Conservation (phyloP, 2,329 filamentous ascomycete species). For the Colletotrichum tanaceti region DNA sequence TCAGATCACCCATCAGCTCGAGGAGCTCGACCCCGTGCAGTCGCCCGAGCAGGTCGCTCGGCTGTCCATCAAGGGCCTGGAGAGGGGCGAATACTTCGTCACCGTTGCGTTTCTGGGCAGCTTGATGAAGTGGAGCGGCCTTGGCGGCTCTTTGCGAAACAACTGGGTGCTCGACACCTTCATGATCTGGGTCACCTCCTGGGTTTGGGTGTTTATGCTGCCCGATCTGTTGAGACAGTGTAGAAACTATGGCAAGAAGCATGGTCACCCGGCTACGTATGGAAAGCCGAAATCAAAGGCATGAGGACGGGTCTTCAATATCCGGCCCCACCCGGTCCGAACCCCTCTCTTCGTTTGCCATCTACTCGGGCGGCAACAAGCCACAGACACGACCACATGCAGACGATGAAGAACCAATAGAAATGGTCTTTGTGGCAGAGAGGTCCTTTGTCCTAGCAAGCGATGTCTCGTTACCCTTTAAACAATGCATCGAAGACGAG, state of each 20-base stretch:
- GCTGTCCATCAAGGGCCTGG: slow-evolving; percentile 76
- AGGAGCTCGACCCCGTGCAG: slow-evolving; percentile 84
- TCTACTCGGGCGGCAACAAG: no score
- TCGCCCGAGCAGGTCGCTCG: slow-evolving; percentile 81
- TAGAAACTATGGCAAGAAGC: slow-evolving; percentile 63
- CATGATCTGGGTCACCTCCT: slow-evolving; percentile 62
- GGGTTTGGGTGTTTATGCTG: slow-evolving; percentile 70
- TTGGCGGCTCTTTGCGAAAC: slow-evolving; percentile 68
- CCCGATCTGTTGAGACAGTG: slow-evolving; percentile 69
- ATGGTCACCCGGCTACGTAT: slow-evolving; percentile 68
- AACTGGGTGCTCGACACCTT: slow-evolving; percentile 69
- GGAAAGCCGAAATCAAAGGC: slow-evolving; percentile 45
- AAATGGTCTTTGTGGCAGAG: no score
- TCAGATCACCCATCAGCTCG: slow-evolving; percentile 79
- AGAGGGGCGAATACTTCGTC: slow-evolving; percentile 83
- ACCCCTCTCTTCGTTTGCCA: no score
- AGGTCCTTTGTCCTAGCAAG: no score
- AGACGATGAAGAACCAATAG: no score
- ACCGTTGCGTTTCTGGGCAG: slow-evolving; percentile 79
- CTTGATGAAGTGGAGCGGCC: slow-evolving; percentile 73
- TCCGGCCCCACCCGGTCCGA: no score
- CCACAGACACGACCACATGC: no score
- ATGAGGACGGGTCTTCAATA: neutral
- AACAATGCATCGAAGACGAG: no score
- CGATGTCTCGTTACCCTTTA: no score